phyloP scores from a whole-genome alignment of 257 asterid species.

The Cynanchum wilfordii region DNA sequence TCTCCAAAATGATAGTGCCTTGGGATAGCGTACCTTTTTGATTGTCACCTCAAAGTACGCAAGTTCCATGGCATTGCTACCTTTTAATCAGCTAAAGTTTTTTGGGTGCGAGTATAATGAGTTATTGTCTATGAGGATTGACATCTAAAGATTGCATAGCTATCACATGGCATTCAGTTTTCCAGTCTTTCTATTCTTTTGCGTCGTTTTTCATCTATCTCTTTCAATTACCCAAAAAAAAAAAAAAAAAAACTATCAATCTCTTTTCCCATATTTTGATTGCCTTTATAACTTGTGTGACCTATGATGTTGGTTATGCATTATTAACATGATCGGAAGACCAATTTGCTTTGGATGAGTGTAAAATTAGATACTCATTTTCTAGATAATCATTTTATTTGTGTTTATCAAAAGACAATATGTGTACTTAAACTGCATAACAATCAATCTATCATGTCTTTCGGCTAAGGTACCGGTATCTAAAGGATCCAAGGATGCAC shows the following conservation, averaged over 20 bases:
- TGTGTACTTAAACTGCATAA: too few relatives aligned
- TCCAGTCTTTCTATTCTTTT: background rate
- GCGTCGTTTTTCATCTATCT: background rate
- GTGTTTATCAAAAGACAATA: too few relatives aligned
- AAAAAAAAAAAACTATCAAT: background rate
- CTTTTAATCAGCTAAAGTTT: background rate
- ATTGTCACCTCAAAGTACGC: background rate
- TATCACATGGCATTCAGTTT: background rate
- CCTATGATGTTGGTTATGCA: background rate
- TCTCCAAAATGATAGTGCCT: constrained; percentile 4
- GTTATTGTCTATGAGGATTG: background rate
- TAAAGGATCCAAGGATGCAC: too few relatives aligned
- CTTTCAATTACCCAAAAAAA: too few relatives aligned
- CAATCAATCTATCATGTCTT: too few relatives aligned
- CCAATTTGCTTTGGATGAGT: too few relatives aligned
- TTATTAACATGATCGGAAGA: background rate
- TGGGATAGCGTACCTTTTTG: background rate
- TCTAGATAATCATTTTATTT: too few relatives aligned
- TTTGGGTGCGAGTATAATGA: background rate
- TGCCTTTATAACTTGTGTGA: background rate
- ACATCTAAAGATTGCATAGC: background rate
- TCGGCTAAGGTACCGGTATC: too few relatives aligned
- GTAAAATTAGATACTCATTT: too few relatives aligned
- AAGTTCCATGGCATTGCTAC: background rate
- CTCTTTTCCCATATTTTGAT: background rate